Evolutionary conservation across 2,329 filamentous ascomycete genomes (phyloP).

Genomic region (Aspergillus alliaceus): DNA sequence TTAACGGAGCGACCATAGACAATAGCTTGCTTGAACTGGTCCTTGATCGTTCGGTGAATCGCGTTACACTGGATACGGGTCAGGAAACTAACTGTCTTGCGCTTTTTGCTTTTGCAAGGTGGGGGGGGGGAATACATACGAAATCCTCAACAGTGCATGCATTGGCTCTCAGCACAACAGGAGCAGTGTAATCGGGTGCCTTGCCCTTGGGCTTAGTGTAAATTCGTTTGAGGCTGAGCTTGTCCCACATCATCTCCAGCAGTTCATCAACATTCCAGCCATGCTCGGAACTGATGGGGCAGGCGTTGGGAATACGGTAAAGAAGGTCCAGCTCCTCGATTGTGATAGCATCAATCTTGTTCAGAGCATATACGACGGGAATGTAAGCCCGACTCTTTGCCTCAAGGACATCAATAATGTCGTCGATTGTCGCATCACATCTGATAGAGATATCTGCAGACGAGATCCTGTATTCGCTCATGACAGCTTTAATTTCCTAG

Average conservation of each 20-base stretch:
- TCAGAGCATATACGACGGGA: constrained; percentile 97
- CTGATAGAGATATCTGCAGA: constrained; percentile 97
- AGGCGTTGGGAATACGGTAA: constrained; percentile 94
- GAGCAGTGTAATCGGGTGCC: constrained; percentile 85
- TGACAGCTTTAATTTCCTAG: constrained; percentile 91
- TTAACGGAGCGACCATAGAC: constrained; percentile 98
- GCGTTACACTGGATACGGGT: constrained; percentile 73
- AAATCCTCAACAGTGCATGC: constrained; percentile 95
- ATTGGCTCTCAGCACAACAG: constrained; percentile 81
- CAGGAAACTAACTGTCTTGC: too few species aligned
- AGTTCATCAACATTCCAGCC: constrained; percentile 98
- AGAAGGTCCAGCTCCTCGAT: constrained; percentile 96
- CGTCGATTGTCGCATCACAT: constrained; percentile 95
- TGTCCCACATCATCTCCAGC: constrained; percentile 98
- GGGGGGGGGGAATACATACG: constrained; percentile 58
- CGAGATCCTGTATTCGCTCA: constrained; percentile 94
- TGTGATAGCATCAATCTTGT: constrained; percentile 98
- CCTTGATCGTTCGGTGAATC: constrained; percentile 93
- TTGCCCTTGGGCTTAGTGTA: constrained; percentile 99
- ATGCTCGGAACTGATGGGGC: constrained; percentile 94
- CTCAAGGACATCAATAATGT: constrained; percentile 93
- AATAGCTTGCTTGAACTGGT: constrained; percentile 92
- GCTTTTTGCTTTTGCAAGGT: neutral
- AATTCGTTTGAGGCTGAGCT: constrained; percentile 83
- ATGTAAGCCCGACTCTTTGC: constrained; percentile 95